Conservation (phyloP, 345 rosid species). For the Rhodamnia argentea region DNA sequence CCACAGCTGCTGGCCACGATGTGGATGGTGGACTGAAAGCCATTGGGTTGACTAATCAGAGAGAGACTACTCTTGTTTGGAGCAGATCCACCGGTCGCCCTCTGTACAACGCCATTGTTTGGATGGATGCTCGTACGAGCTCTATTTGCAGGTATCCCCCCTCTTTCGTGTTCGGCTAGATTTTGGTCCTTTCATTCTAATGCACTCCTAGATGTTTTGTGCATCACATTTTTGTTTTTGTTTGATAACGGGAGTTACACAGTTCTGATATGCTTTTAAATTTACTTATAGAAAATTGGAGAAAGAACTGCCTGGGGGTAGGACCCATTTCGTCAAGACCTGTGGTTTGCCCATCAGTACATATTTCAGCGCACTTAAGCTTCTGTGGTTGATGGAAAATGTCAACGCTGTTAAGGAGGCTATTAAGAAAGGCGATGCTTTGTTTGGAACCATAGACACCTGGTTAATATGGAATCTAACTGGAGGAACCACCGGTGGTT, state of each 20-base stretch:
- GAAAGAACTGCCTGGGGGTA: constrained; percentile 73
- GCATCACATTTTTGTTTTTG: background rate
- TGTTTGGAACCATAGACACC: constrained; percentile 79
- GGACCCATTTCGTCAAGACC: constrained; percentile 58
- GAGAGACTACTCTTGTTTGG: constrained; percentile 84
- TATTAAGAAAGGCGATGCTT: constrained; percentile 53
- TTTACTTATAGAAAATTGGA: constrained; percentile 52
- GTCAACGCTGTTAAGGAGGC: constrained; percentile 50
- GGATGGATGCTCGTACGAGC: constrained; percentile 98
- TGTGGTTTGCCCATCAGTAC: constrained; percentile 90
- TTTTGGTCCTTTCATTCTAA: background rate
- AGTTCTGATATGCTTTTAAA: background rate
- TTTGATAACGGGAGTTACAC: background rate
- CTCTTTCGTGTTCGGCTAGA: background rate
- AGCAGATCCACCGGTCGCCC: constrained; percentile 77
- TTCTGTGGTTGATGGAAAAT: constrained; percentile 86
- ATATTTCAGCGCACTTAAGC: constrained; percentile 79
- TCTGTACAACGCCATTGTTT: constrained; percentile 83
- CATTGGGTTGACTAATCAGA: constrained; percentile 85
- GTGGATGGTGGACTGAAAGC: constrained; percentile 75
- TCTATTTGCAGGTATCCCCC: constrained; percentile 57
- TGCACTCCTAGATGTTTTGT: background rate
- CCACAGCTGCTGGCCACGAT: constrained; percentile 72
- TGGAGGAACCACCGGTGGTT: constrained; percentile 58
- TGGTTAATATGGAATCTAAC: constrained; percentile 97